Evolutionary conservation across 257 asterid species (phyloP).

Genomic region (Lavandula angustifolia): DNA sequence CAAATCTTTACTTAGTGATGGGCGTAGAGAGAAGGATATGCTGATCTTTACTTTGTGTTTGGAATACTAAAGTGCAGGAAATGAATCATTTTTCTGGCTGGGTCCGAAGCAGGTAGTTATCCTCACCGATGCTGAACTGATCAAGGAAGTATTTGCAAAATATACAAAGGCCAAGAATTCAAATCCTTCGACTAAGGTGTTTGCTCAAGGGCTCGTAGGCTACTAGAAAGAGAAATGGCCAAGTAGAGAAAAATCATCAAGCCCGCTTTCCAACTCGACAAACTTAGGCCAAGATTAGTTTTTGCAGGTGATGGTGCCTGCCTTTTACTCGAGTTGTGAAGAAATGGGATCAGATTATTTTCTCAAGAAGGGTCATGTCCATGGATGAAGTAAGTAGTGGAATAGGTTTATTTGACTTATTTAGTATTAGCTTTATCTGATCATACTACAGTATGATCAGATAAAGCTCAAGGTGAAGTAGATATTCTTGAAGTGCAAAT

Average conservation of each 20-base stretch:
- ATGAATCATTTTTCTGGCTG: constrained; percentile 32
- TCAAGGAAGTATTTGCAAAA: constrained; percentile 40
- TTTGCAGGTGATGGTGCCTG: constrained; percentile 54
- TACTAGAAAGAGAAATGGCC: constrained; percentile 45
- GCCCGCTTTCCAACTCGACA: constrained; percentile 38
- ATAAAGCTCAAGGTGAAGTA: too few relatives aligned
- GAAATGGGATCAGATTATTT: too few relatives aligned
- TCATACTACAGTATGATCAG: too few relatives aligned
- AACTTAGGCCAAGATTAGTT: neutral
- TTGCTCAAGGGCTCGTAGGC: constrained; percentile 20
- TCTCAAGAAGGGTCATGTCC: too few relatives aligned
- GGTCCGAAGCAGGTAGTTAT: constrained; percentile 51
- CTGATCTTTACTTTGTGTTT: too few relatives aligned
- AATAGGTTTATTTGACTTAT: too few relatives aligned
- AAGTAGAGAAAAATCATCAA: constrained; percentile 56
- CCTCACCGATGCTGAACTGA: constrained; percentile 44
- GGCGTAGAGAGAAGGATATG: too few relatives aligned
- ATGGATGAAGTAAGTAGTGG: too few relatives aligned
- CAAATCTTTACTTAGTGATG: too few relatives aligned
- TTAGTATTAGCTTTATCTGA: constrained; percentile 58
- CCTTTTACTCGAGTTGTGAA: constrained; percentile 41
- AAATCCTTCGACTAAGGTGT: constrained; percentile 26
- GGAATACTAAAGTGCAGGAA: too few relatives aligned
- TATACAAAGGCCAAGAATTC: constrained; percentile 25
- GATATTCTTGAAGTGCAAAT: too few relatives aligned